Conservation (phyloP, 1,284 basidiomycete genomes). For the Ganoderma lucidum region DNA sequence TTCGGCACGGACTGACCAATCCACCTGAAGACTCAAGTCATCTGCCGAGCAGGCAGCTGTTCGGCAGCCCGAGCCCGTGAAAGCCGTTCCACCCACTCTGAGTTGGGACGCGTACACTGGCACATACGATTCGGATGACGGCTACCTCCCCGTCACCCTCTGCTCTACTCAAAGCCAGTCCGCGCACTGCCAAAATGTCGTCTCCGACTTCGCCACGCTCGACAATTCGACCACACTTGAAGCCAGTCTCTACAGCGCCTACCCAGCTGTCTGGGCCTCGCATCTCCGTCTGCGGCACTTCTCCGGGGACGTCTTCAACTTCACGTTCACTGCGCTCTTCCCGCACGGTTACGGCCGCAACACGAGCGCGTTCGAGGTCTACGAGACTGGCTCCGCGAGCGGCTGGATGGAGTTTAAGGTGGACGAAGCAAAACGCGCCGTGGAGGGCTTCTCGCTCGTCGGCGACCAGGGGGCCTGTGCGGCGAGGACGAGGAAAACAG, state of each 20-base stretch:
- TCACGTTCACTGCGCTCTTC: slow-evolving; percentile 33
- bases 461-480: slow-evolving; percentile 25
- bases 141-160: slow-evolving; percentile 43
- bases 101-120: background rate
- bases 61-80: background rate
- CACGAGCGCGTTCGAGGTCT: slow-evolving; percentile 36
- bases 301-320: slow-evolving; percentile 28
- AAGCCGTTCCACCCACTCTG: background rate
- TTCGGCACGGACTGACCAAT: background rate
- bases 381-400: slow-evolving; percentile 26
- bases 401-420: slow-evolving; percentile 33
- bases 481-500: slow-evolving; percentile 22
- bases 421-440: slow-evolving; percentile 17
- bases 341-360: slow-evolving; percentile 39
- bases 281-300: slow-evolving; percentile 35
- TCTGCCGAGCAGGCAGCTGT: background rate
- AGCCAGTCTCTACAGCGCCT: slow-evolving; percentile 31
- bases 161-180: slow-evolving; percentile 41
- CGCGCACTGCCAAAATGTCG: slow-evolving; percentile 35
- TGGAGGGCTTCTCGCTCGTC: slow-evolving; percentile 30
- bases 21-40: background rate
- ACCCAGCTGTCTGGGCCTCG: slow-evolving; percentile 35
- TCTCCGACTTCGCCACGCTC: slow-evolving; percentile 36
- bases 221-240: slow-evolving; percentile 1
- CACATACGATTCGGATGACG: background rate